Percentiles rank a stretch among this genome's conserved stretches.
Evolutionary conservation across 768 basidiomycete species (phyloP).

Genomic region (Leccinellum luteum): DNA sequence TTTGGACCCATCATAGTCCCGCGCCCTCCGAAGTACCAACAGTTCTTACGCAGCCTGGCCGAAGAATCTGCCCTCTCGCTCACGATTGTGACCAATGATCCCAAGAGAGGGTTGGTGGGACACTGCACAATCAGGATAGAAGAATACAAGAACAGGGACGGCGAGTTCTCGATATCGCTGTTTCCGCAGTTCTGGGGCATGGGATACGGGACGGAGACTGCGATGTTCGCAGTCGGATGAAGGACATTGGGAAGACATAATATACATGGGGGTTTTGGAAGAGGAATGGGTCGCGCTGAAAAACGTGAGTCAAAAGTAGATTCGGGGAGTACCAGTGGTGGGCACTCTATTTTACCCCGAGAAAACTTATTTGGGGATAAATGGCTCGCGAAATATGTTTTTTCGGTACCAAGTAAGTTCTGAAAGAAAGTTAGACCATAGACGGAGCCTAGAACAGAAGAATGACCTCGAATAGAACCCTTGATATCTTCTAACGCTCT

Average conservation of each 20-base stretch:
- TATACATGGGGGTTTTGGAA: conserved; percentile 32
- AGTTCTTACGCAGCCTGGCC: conserved; percentile 7
- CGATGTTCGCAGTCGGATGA: conserved; percentile 33
- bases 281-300: conserved; percentile 28
- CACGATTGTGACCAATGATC: conserved; percentile 16
- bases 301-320: neutral
- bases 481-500: conserved; percentile 85
- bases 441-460: neutral
- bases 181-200: conserved; percentile 27
- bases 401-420: conserved; percentile 80
- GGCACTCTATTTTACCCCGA: too few relatives aligned
- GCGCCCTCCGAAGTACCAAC: conserved; percentile 10
- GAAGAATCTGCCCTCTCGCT: conserved; percentile 18
- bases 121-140: conserved; percentile 16
- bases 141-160: conserved; percentile 25
- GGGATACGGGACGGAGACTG: conserved; percentile 36
- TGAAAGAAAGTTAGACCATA: conserved; percentile 26
- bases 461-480: conserved; percentile 67
- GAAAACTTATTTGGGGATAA: too few relatives aligned
- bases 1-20: conserved; percentile 24
- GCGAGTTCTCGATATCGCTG: conserved; percentile 24
- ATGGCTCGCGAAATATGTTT: conserved; percentile 66
- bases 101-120: conserved; percentile 18
- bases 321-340: neutral
- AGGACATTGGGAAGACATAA: conserved; percentile 31